phyloP scores from a whole-genome alignment of 768 basidiomycete species.

The Hortiboletus campestris region DNA sequence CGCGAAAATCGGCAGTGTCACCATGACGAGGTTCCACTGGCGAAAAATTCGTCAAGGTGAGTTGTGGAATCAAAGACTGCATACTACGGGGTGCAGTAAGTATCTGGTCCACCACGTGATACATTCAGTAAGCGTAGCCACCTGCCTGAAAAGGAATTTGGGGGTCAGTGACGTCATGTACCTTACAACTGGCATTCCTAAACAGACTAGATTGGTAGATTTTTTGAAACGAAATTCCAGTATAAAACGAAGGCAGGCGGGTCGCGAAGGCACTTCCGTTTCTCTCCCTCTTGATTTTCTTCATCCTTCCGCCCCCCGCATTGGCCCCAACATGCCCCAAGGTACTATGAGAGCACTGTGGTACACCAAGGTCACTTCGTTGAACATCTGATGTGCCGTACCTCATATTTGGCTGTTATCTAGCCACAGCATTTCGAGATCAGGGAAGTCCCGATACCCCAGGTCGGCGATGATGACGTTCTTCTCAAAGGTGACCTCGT shows the following conservation, averaged over 20 bases:
- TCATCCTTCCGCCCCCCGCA: not conserved
- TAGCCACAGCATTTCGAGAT: constrained; percentile 69
- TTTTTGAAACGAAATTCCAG: constrained; percentile 9
- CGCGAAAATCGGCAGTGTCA: not conserved
- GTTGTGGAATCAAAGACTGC: too few relatives aligned
- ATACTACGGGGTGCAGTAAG: too few relatives aligned
- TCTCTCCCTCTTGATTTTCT: constrained; percentile 3
- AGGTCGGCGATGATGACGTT: constrained; percentile 65
- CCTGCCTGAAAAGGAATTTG: constrained; percentile 10
- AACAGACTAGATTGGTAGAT: constrained; percentile 8
- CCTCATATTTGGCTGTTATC: constrained; percentile 13
- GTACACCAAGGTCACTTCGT: constrained; percentile 55
- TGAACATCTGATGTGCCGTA: not conserved
- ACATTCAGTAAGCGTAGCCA: not conserved
- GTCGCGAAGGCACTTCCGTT: not conserved
- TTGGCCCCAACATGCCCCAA: constrained; percentile 42
- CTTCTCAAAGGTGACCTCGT: constrained; percentile 60
- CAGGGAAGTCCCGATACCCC: constrained; percentile 64
- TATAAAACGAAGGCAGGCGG: constrained; percentile 20
- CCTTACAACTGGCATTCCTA: constrained; percentile 16
- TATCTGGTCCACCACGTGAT: constrained; percentile 17
- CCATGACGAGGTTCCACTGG: not conserved
- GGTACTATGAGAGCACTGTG: constrained; percentile 75
- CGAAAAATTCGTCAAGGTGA: not conserved
- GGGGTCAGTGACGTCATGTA: constrained; percentile 27